Base-by-base conservation (phyloP, 2,329 filamentous ascomycete genomes). In the Metarhizium anisopliae region DNA sequence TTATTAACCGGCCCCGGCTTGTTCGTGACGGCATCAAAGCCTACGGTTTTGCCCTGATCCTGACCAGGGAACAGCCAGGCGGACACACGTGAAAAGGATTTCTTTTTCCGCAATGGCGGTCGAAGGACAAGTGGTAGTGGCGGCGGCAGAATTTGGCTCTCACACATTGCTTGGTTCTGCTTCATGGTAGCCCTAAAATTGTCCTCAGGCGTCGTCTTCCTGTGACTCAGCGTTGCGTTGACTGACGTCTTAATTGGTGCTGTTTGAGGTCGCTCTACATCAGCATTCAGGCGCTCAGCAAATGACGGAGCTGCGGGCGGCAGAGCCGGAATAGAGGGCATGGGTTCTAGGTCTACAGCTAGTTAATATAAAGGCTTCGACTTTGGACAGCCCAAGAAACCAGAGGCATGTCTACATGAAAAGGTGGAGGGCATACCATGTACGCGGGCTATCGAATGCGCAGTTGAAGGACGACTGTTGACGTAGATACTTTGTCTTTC, bases 61-160 rank as follows among this genome's bases (percentile, higher is more conserved):
- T 70, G 62, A 18, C 69, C 66, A 49, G 77, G 73, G 60, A 79
- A 81, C 30, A 85, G 71, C 81, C 82, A 85, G 60, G 68, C 77
- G 2, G 82, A 84, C 8, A 85, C 79, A 16, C 77, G 75, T 10
- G 81, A 82, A 64, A 86, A 85, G 0, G 82, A 84, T 64, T 85
- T 86, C 74, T 85, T 86, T 73, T 85, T 85, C 57, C 83, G 74
- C 59, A 85, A 65, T 2, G 81, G 80, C 7, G 81, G 82, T n/a
- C 79, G 77, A 55, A 83, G 73, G 16, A 82, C 77, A 29, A 84
- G 73, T 0, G 82, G 81, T 4, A 84, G 69, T 2, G 82, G 82
- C 1, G 81, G 82, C 2, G 80, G 78, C 1, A 79, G 73, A 1
- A 73, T 69, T 6, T 70, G 66, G 10, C 42, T 42, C 5, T 73